Evolutionary conservation across 306 rosid species (phyloP), one percentile per base, ranked within the genome.

Genomic region (Canavalia gladiata): DNA sequence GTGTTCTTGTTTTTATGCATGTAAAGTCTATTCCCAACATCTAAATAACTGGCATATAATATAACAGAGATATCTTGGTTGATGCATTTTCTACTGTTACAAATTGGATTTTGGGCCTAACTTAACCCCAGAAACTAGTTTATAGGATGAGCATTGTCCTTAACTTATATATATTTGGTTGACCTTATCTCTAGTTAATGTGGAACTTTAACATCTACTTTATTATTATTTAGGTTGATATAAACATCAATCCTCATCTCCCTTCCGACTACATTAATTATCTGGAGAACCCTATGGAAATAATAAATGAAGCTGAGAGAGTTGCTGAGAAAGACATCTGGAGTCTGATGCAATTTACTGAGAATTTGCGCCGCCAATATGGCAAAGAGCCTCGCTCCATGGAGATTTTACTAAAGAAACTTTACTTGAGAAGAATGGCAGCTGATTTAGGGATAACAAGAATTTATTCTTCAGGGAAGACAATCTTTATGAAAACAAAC

Each of bases 401-500:
- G 99, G 98, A 89, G 91, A 78, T 91, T 82, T 81, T 95, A 12
- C 78, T 93, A 75, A 88, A 90, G 87, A 93, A 91, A 86, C 95
- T 95, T 55, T 95, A 95, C 50, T 90, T 93, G 84, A 87, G 90
- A 80, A 95, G 98, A 89, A 95, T 95, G 99, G 94, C 99, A 1
- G 99, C 97, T 29, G 99, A 95, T 88, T 82, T 95, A 29, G 98
- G 99, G 67, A 86, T 95, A 83, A 76, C 77, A 58, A 88, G 88
- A 74, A 89, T 95, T 51, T 93, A 87, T 84, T 82, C 94, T 76
- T 78, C 87, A 12, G 96, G 99, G 81, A 95, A 91, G 90, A 84
- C 31, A 11, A 90, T 95, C 74, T 74, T 63, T 45, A 90, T 95
- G 99, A 86, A 91, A 90, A 88, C 98, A 74, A 88, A 89, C 72